Conservation (phyloP, 495 filamentous ascomycete genomes). For the Halenospora varia region DNA sequence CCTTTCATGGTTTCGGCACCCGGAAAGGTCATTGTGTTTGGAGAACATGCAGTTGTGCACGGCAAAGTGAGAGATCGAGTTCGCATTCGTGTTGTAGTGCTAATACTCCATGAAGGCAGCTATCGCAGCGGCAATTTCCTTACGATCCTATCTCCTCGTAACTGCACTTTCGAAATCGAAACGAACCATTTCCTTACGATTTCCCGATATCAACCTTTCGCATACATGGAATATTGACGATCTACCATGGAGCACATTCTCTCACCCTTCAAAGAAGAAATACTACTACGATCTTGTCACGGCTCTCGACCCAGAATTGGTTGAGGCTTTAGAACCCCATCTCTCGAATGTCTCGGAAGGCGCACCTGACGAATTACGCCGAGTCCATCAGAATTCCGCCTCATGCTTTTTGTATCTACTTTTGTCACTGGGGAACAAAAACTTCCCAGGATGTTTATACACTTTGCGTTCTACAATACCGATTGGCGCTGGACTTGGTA, state of each 20-base stretch:
- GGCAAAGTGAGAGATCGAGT: constrained; percentile 59
- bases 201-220: constrained; percentile 78
- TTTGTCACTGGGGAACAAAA: constrained; percentile 74
- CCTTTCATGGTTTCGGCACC: constrained; percentile 97
- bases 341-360: constrained; percentile 62
- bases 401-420: constrained; percentile 89
- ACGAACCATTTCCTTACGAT: constrained; percentile 77
- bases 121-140: constrained; percentile 88
- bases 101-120: constrained; percentile 53
- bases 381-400: constrained; percentile 76
- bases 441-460: constrained; percentile 77
- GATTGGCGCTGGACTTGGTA: constrained; percentile 86
- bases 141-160: constrained; percentile 93
- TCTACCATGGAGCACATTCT: constrained; percentile 80
- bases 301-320: constrained; percentile 73
- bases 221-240: constrained; percentile 92
- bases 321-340: constrained; percentile 73
- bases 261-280: constrained; percentile 78
- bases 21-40: constrained; percentile 95
- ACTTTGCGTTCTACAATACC: constrained; percentile 92
- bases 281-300: constrained; percentile 88
- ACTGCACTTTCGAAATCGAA: constrained; percentile 84
- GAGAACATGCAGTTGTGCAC: constrained; percentile 94
- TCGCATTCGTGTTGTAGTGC: neutral
- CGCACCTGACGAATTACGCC: constrained; percentile 59